These are phyloP conservation scores for Ophiostoma perfectum DNA, from an alignment of 2,329 filamentous ascomycete species.

Conservation along the genomic window DNA sequence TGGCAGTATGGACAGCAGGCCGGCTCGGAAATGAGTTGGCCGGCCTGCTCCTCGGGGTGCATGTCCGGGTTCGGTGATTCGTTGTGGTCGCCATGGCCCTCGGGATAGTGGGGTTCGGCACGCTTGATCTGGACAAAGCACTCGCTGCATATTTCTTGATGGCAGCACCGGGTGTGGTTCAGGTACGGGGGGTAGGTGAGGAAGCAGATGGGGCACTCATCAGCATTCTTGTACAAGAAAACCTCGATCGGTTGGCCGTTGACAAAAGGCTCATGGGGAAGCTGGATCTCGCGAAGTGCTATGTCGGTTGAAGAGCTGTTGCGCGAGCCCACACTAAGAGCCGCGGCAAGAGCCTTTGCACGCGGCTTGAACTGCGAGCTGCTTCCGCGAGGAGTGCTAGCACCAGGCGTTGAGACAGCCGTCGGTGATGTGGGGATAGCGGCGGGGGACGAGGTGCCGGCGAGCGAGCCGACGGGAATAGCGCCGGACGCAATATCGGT, in stretches of 20 bases:
- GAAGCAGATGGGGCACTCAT: constrained; percentile 94
- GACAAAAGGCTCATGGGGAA: constrained; percentile 78
- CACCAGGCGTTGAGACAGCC: constrained; percentile 52
- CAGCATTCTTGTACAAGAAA: constrained; percentile 83
- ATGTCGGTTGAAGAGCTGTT: constrained; percentile 56
- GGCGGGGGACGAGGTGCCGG: constrained; percentile 68
- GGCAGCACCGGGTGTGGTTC: constrained; percentile 90
- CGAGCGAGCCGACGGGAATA: constrained; percentile 41
- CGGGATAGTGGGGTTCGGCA: constrained; percentile 81
- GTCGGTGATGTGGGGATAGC: constrained; percentile 47
- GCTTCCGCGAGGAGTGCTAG: constrained; percentile 40
- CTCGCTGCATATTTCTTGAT: constrained; percentile 94
- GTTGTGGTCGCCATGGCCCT: constrained; percentile 57
- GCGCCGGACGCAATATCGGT: neutral
- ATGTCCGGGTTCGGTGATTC: constrained; percentile 29
- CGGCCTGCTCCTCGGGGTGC: constrained; percentile 47
- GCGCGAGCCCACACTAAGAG: constrained; percentile 67
- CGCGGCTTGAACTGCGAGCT: constrained; percentile 62
- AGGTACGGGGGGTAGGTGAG: constrained; percentile 91
- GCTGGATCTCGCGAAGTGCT: constrained; percentile 67
- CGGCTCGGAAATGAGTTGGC: constrained; percentile 80
- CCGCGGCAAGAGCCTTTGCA: constrained; percentile 81
- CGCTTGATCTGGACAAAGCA: constrained; percentile 99
- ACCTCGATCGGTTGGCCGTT: constrained; percentile 94
- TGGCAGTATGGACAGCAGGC: constrained; percentile 93